phyloP scores from a whole-genome alignment of 1,284 basidiomycete genomes.

The Apiotrichum veenhuisii region DNA sequence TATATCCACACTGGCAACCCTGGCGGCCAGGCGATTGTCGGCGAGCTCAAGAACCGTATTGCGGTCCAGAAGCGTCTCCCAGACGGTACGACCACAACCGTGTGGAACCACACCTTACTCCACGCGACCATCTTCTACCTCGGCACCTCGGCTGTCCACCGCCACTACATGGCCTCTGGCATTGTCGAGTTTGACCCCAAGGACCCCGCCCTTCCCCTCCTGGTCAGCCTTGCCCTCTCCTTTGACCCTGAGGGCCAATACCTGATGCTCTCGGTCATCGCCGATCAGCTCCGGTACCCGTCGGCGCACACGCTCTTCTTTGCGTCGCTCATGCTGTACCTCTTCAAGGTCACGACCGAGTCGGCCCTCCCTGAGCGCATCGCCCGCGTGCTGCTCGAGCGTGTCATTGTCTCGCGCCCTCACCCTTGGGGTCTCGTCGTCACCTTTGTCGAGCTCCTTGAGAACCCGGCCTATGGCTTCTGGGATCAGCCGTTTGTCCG shows the following conservation, averaged over 20 bases:
- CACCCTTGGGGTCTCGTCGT: constrained; percentile 96
- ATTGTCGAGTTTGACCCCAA: constrained; percentile 71
- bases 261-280: constrained; percentile 82
- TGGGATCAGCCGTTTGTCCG: constrained; percentile 49
- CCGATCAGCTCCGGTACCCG: constrained; percentile 90
- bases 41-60: constrained; percentile 74
- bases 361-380: constrained; percentile 74
- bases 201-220: constrained; percentile 74
- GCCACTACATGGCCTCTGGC: constrained; percentile 70
- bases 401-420: constrained; percentile 87
- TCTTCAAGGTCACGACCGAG: constrained; percentile 57
- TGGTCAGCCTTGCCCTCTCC: constrained; percentile 75
- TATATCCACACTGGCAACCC: constrained; percentile 64
- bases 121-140: constrained; percentile 94
- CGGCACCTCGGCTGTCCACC: constrained; percentile 80
- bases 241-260: constrained; percentile 93
- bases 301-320: constrained; percentile 98
- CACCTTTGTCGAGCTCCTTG: constrained; percentile 75
- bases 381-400: constrained; percentile 85
- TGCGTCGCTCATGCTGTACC: constrained; percentile 77
- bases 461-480: constrained; percentile 47
- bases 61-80: constrained; percentile 54
- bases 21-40: constrained; percentile 59
- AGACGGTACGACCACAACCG: constrained; percentile 58
- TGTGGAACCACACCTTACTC: constrained; percentile 83